Percentiles rank a stretch among this genome's conserved stretches.
Evolutionary conservation across 495 filamentous ascomycete genomes (phyloP).

Genomic region (Talaromyces wortmannii): DNA sequence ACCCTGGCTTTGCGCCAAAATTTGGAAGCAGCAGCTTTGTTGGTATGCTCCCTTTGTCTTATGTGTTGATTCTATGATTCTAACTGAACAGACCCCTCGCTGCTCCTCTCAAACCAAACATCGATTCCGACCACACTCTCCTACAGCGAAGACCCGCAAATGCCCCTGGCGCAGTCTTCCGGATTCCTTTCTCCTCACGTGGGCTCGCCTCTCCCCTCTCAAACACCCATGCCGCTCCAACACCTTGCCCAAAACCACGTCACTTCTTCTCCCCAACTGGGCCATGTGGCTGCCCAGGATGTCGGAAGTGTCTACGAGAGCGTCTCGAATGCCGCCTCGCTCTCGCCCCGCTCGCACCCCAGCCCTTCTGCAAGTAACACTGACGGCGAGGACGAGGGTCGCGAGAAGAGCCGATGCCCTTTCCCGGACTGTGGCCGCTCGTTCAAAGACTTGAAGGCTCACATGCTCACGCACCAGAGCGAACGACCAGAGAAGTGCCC

Average conservation of each 20-base stretch:
- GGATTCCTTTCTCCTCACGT: constrained; percentile 25
- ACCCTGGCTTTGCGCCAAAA: constrained; percentile 41
- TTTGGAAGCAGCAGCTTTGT: constrained; percentile 51
- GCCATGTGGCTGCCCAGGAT: not conserved
- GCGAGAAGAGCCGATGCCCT: constrained; percentile 69
- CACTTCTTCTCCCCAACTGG: constrained; percentile 25
- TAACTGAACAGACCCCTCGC: constrained; percentile 46
- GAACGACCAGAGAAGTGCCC: constrained; percentile 96
- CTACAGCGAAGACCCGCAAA: constrained; percentile 23
- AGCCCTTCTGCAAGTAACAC: constrained; percentile 45
- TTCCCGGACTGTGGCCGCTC: constrained; percentile 78
- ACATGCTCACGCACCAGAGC: constrained; percentile 92
- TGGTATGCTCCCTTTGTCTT: constrained; percentile 58
- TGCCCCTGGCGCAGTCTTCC: constrained; percentile 13
- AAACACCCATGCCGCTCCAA: constrained; percentile 11
- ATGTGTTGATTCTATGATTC: not conserved
- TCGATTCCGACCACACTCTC: constrained; percentile 25
- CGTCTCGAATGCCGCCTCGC: constrained; percentile 49
- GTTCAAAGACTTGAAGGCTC: constrained; percentile 93
- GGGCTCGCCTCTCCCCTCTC: constrained; percentile 20
- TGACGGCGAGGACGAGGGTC: constrained; percentile 54
- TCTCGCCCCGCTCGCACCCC: constrained; percentile 46
- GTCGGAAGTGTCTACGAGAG: constrained; percentile 27
- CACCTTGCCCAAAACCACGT: constrained; percentile 15
- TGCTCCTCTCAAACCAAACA: constrained; percentile 34